Evolutionary conservation across 129 eudicot genomes (phyloP).

Genomic region (carrot (Daucus carota)): DH1_v3.0 NC_030382.2:48689001-48689500

Average conservation of each 20-base stretch:
- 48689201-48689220: background rate
- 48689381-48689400: slow-evolving; percentile 8
- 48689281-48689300: background rate
- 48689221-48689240: slow-evolving; percentile 1
- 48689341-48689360: background rate
- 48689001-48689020: background rate
- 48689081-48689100: background rate
- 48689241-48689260: background rate
- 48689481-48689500: background rate
- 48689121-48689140: background rate
- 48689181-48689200: slow-evolving; percentile 1
- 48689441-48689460: background rate
- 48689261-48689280: background rate
- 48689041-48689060: background rate
- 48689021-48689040: background rate
- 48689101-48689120: slow-evolving; percentile 3
- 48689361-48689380: slow-evolving; percentile 5
- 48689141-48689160: background rate
- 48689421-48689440: background rate
- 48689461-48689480: slow-evolving; percentile 7
- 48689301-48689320: background rate
- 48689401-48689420: background rate
- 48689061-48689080: background rate
- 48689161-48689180: background rate
- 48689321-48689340: background rate